A percentile compares a stretch with the other conserved stretches of the same genome.
Conservation (phyloP, 257 asterid species). For the Eucommia ulmoides region DNA sequence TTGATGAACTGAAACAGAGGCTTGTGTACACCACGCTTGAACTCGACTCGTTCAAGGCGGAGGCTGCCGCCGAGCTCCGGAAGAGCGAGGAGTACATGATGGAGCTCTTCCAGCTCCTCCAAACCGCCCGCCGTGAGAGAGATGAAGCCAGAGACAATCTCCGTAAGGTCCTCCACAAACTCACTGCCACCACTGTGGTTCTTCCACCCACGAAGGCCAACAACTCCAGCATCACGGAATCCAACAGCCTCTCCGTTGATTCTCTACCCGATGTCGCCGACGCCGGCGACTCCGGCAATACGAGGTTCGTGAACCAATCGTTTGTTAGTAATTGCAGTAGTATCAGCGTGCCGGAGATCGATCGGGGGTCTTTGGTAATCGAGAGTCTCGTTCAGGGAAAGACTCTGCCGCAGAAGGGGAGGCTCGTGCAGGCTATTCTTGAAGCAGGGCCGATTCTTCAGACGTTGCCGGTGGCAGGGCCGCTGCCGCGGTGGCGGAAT, state of each 20-base stretch:
- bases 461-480: slow-evolving; percentile 14
- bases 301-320: background rate
- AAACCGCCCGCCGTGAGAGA: slow-evolving; percentile 20
- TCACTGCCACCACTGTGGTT: slow-evolving; percentile 3
- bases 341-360: background rate
- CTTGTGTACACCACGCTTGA: slow-evolving; percentile 15
- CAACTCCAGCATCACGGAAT: slow-evolving; percentile 2
- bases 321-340: background rate
- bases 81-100: slow-evolving; percentile 17
- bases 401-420: slow-evolving; percentile 15
- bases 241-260: background rate
- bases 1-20: slow-evolving; percentile 29
- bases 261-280: background rate
- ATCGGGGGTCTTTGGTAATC: background rate
- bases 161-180: background rate
- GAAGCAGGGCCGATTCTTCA: slow-evolving; percentile 22
- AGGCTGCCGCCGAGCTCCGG: slow-evolving; percentile 21
- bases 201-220: slow-evolving; percentile 5
- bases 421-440: slow-evolving; percentile 11
- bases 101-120: slow-evolving; percentile 17
- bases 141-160: slow-evolving; percentile 28
- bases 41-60: slow-evolving; percentile 22
- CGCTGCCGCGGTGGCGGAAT: slow-evolving; percentile 24
- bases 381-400: background rate
- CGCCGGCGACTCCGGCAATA: background rate